Conservation (phyloP, 2,329 filamentous ascomycete species). For the Colletotrichum sp. region DNA sequence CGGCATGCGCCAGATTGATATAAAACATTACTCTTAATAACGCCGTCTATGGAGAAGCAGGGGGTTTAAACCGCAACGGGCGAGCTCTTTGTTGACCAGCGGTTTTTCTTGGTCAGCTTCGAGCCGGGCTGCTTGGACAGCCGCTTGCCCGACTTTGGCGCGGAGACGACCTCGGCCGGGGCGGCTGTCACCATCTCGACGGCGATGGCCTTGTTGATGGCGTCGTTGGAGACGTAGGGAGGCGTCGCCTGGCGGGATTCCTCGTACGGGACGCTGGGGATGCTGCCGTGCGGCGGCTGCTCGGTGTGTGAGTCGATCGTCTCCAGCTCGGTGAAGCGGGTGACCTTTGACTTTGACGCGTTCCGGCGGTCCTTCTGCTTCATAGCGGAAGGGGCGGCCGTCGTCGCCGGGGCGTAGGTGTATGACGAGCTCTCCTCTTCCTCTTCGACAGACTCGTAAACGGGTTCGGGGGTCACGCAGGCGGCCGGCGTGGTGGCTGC, state of each 20-base stretch:
- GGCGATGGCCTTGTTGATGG: slow-evolving; percentile 24
- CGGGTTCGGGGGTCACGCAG: slow-evolving; percentile 16
- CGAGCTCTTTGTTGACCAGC: slow-evolving; percentile 31
- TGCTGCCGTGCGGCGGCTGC: not conserved
- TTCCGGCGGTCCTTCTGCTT: slow-evolving; percentile 25
- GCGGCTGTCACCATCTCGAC: slow-evolving; percentile 4
- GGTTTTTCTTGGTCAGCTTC: slow-evolving; percentile 34
- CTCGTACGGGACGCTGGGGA: not conserved
- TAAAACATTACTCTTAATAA: not conserved
- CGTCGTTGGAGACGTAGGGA: slow-evolving; percentile 19
- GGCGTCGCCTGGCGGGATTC: slow-evolving; percentile 8
- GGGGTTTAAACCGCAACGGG: slow-evolving; percentile 29
- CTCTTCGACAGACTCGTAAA: slow-evolving; percentile 13
- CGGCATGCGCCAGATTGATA: not conserved
- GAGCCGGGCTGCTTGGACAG: slow-evolving; percentile 33
- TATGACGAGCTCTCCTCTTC: not conserved
- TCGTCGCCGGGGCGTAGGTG: not conserved
- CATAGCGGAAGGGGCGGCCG: not conserved
- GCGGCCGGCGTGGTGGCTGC: slow-evolving; percentile 19
- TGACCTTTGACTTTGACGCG: slow-evolving; percentile 25
- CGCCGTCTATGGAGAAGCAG: not conserved
- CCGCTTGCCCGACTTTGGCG: slow-evolving; percentile 26
- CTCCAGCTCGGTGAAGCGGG: slow-evolving; percentile 35
- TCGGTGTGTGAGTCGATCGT: slow-evolving; percentile 32
- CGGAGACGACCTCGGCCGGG: not conserved